Evolutionary conservation across 352 stramenopile genomes (phyloP).

Genomic region (Bremia lactucae): DNA sequence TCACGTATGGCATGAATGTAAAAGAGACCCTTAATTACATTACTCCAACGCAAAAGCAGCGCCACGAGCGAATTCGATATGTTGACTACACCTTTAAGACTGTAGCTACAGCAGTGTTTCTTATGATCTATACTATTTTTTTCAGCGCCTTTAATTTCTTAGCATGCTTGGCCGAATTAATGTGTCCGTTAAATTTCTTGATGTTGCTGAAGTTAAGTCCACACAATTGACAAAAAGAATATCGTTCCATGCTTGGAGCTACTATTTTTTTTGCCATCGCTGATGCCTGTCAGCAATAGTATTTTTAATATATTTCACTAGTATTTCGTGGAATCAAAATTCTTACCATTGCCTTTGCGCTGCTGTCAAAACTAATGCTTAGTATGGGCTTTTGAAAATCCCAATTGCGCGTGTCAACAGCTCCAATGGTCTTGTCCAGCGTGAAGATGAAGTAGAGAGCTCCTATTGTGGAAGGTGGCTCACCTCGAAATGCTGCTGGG

Average conservation of each 20-base stretch:
- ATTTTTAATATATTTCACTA: not conserved
- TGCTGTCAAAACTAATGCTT: not conserved
- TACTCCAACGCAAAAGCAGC: no score
- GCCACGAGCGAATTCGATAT: not conserved
- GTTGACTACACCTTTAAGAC: no score
- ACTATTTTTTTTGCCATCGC: slow-evolving; percentile 9
- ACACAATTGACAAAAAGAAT: slow-evolving; percentile 38
- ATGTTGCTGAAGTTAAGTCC: slow-evolving; percentile 40
- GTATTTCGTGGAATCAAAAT: not conserved
- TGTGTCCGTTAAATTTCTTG: slow-evolving; percentile 81
- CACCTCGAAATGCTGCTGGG: slow-evolving; percentile 57
- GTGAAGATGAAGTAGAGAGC: slow-evolving; percentile 62
- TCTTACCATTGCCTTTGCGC: slow-evolving; percentile 11
- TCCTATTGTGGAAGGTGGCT: slow-evolving; percentile 58
- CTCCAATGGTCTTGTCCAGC: slow-evolving; percentile 24
- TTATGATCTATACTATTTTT: slow-evolving; percentile 17
- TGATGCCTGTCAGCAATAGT: slow-evolving; percentile 2
- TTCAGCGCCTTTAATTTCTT: slow-evolving; percentile 57
- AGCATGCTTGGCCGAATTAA: slow-evolving; percentile 80
- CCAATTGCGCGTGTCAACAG: slow-evolving; percentile 20
- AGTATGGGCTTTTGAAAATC: not conserved
- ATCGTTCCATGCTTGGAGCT: slow-evolving; percentile 1
- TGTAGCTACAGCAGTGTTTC: not conserved
- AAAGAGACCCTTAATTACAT: no score
- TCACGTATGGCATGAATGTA: no score